Evolutionary conservation across 1,284 basidiomycete genomes (phyloP), one percentile per base, ranked within the genome.

Genomic region (Ustilago trichophora): DNA sequence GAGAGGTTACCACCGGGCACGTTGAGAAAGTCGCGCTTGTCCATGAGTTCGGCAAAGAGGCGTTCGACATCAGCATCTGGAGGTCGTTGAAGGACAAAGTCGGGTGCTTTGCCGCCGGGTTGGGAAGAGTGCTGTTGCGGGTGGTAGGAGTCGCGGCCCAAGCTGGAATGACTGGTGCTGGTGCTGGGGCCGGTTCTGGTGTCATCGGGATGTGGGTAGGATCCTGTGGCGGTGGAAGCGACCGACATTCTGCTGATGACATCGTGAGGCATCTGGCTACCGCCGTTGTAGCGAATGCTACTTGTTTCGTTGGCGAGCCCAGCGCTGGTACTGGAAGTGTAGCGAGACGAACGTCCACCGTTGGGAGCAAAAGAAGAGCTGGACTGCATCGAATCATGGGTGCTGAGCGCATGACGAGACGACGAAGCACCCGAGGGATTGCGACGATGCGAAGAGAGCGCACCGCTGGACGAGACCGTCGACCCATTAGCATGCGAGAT

Each of bases 31-130:
- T 81, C 79, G 33, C 79, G 70, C 40, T 75, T 76, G 46, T 73
- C 72, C 75, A 81, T 81, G 33, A 81, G 69, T 26, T 81, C 79
- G 19, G 76, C 68, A 57, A 81, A 81, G 52, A 81, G 73, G n/a
- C 76, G 65, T 44, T 80, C 78, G 18, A 81, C 73, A 19, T 77
- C 66, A 13, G 55, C 70, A 37, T 80, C 75, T 12, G 65, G 27
- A 2, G 79, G 79, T 16, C 78, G 64, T 19, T 58, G 52, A 1
- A 70, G 44, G 15, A 58, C 51, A 33, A 80, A 77, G 16, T 78
- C 79, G 31, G 67, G 53, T 13, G 62, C 62, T 36, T 60, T 65
- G 22, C 26, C 49, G 6, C 34, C 19, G 12, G 41, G 50, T n/a
- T 42, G 7, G 8, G 18, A 29, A 2, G 40, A 8, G 11, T 42